Percentiles rank a stretch among this genome's conserved stretches.
phyloP scores from a whole-genome alignment of 225 moss, liverwort and hornwort species.

The Lunularia cruciata region DNA sequence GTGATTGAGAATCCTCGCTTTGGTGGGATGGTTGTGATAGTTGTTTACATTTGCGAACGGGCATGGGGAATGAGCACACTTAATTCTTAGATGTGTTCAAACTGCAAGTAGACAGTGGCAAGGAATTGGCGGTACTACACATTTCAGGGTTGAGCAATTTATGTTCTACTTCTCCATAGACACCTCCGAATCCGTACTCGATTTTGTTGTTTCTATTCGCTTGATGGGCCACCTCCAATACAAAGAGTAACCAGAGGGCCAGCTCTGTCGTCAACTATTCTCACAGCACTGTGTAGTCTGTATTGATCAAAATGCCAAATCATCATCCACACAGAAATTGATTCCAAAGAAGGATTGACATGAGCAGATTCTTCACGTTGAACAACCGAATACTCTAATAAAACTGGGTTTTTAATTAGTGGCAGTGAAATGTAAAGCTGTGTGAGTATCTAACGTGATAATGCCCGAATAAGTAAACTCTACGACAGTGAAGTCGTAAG shows the following conservation, averaged over 20 bases:
- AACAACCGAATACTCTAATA: not conserved
- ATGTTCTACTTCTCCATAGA: too few species aligned
- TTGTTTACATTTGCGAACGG: too few species aligned
- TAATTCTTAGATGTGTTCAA: too few species aligned
- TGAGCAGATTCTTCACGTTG: too few species aligned
- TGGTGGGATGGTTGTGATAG: too few species aligned
- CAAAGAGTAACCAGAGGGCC: not conserved
- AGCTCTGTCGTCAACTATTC: not conserved
- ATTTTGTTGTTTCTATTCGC: not conserved
- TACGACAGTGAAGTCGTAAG: slow-evolving; percentile 1
- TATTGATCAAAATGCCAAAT: not conserved
- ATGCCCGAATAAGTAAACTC: too few species aligned
- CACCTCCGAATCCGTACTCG: too few species aligned
- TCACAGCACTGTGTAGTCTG: slow-evolving; percentile 4
- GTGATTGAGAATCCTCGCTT: too few species aligned
- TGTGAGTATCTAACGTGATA: not conserved
- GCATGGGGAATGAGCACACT: too few species aligned
- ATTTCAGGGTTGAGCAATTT: too few species aligned
- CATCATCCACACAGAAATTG: not conserved
- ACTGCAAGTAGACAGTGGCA: too few species aligned
- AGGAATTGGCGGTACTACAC: too few species aligned
- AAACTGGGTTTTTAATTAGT: not conserved
- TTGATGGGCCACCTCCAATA: slow-evolving; percentile 1
- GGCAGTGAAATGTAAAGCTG: not conserved
- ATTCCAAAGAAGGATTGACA: not conserved